phyloP scores from a whole-genome alignment of 805 yeast species.

The Wickerhamomyces hampshirensis region DNA sequence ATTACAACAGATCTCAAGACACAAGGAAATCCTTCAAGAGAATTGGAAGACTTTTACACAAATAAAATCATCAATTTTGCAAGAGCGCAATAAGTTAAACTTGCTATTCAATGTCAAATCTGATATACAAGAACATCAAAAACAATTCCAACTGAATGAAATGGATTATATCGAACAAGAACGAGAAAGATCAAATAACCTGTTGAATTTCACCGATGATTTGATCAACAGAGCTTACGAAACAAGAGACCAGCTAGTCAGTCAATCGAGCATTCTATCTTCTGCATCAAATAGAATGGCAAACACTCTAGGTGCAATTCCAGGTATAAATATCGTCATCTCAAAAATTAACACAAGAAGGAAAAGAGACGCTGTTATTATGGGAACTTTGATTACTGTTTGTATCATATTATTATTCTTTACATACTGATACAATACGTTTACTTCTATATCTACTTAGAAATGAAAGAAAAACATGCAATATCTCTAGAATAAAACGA shows the following conservation, averaged over 20 bases:
- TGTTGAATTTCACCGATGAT: constrained; percentile 73
- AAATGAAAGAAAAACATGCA: too few relatives aligned
- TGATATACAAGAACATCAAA: constrained; percentile 70
- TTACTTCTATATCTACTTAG: too few relatives aligned
- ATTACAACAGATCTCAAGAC: constrained; percentile 77
- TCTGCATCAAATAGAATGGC: constrained; percentile 62
- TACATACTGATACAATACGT: constrained; percentile 26
- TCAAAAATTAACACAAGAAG: constrained; percentile 82
- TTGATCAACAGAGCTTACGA: constrained; percentile 81
- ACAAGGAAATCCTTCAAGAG: constrained; percentile 68
- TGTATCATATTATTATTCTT: constrained; percentile 71
- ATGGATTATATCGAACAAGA: constrained; percentile 79
- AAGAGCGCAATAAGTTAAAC: constrained; percentile 74
- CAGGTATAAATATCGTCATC: constrained; percentile 76
- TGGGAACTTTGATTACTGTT: constrained; percentile 65
- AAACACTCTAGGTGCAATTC: constrained; percentile 61
- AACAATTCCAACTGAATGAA: constrained; percentile 37
- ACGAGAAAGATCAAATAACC: constrained; percentile 62
- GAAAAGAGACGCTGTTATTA: constrained; percentile 80
- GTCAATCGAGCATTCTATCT: constrained; percentile 63
- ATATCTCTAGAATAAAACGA: too few relatives aligned
- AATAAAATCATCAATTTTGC: constrained; percentile 52
- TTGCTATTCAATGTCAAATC: constrained; percentile 69
- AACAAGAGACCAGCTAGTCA: constrained; percentile 77
- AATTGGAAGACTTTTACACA: constrained; percentile 60